A percentile compares a stretch with the other conserved stretches of the same genome.
These are phyloP conservation scores for Eutypella sp. DNA, from an alignment of 2,329 filamentous ascomycete species.

Conservation along the genomic window DNA sequence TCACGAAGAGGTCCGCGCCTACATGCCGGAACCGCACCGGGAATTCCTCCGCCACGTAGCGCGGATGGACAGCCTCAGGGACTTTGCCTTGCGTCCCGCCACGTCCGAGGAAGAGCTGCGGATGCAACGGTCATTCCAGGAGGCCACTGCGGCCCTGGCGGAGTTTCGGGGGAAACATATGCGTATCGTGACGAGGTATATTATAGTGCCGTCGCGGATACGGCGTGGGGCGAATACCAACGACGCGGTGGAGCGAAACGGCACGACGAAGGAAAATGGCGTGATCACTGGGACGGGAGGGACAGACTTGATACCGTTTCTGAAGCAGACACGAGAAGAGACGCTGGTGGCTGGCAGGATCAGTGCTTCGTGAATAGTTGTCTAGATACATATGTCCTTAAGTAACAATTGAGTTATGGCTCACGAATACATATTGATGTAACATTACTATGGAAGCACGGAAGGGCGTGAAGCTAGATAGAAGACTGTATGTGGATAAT, in stretches of 20 bases:
- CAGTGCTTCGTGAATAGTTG: too few relatives aligned
- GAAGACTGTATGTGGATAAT: too few relatives aligned
- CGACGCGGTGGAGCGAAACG: conserved; percentile 32
- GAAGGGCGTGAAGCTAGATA: too few relatives aligned
- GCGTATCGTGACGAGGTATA: conserved; percentile 84
- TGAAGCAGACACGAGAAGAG: conserved; percentile 85
- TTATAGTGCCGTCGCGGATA: conserved; percentile 67
- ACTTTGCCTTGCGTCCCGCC: conserved; percentile 54
- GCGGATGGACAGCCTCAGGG: conserved; percentile 67
- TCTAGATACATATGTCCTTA: too few relatives aligned
- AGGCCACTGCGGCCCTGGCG: conserved; percentile 69
- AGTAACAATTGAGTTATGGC: too few relatives aligned
- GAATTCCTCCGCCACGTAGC: conserved; percentile 70
- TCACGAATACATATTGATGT: too few relatives aligned
- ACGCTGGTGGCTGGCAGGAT: conserved; percentile 40
- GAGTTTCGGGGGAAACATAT: conserved; percentile 81
- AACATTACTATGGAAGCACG: too few relatives aligned
- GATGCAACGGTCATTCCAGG: conserved; percentile 54
- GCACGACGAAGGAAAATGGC: conserved; percentile 28
- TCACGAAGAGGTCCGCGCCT: conserved; percentile 68
- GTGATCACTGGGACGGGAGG: conserved; percentile 80
- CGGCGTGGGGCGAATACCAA: conserved; percentile 31
- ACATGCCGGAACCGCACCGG: conserved; percentile 85
- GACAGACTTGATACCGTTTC: conserved; percentile 79
- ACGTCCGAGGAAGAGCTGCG: conserved; percentile 45